These are phyloP conservation scores for Didymella glomerata DNA, from an alignment of 2,329 filamentous ascomycete species.

Conservation along the genomic window DNA sequence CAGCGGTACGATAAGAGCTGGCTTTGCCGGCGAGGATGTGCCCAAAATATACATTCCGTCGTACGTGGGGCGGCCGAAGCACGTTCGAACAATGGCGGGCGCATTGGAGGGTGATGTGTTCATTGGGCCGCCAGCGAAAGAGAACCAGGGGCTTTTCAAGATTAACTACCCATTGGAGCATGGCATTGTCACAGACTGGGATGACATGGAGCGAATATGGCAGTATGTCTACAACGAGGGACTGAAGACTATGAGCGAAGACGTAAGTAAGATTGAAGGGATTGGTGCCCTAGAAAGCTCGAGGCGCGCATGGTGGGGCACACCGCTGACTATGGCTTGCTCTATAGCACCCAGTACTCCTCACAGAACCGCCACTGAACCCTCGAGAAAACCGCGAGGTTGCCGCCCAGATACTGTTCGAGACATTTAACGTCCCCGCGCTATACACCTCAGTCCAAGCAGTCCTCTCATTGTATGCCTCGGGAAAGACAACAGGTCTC, in stretches of 20 bases:
- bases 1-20: conserved; percentile 94
- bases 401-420: conserved; percentile 96
- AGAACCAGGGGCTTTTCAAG: conserved; percentile 91
- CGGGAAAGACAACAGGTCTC: conserved; percentile 92
- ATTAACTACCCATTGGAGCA: conserved; percentile 96
- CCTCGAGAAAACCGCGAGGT: conserved; percentile 95
- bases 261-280: conserved; percentile 64
- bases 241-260: conserved; percentile 95
- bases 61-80: conserved; percentile 95
- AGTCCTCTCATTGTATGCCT: conserved; percentile 93
- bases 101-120: conserved; percentile 96
- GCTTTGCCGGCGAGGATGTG: conserved; percentile 93
- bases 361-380: conserved; percentile 96
- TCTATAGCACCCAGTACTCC: conserved; percentile 83
- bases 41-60: conserved; percentile 98
- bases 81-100: conserved; percentile 92
- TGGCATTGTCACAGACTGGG: conserved; percentile 98
- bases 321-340: conserved; percentile 23
- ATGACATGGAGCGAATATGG: conserved; percentile 99
- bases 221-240: conserved; percentile 96
- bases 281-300: conserved; percentile 5
- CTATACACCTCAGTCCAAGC: conserved; percentile 97
- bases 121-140: conserved; percentile 90
- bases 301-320: conserved; percentile 12
- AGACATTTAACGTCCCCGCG: conserved; percentile 97